A percentile compares a stretch with the other conserved stretches of the same genome.
Evolutionary conservation across 2,329 filamentous ascomycete genomes (phyloP).

Genomic region (Lachnellula occidentalis): DNA sequence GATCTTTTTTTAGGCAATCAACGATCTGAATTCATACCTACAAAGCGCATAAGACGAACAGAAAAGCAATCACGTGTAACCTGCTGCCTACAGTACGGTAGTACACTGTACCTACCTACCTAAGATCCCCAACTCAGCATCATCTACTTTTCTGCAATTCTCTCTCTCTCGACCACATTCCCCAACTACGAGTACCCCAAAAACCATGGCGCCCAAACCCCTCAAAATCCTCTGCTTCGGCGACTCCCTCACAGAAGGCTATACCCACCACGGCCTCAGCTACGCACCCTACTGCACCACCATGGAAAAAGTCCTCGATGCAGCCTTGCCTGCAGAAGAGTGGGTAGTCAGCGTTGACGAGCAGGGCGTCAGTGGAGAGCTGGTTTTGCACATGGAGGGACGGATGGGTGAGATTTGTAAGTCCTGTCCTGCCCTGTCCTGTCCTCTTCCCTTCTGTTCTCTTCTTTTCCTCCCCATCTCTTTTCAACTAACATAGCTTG

Average conservation of each 20-base stretch:
- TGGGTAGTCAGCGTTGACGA: conserved; percentile 12
- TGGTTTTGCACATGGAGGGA: conserved; percentile 14
- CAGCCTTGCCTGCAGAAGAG: conserved; percentile 36
- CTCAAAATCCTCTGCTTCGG: conserved; percentile 25
- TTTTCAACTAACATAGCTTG: no score
- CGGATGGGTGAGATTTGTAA: conserved; percentile 11
- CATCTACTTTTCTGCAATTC: no score
- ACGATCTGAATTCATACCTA: no score
- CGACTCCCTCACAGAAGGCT: conserved; percentile 50
- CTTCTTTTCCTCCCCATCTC: background rate
- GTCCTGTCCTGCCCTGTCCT: background rate
- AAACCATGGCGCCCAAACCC: background rate
- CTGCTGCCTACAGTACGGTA: no score
- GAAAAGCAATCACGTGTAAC: no score
- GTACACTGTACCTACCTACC: no score
- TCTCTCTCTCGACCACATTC: no score
- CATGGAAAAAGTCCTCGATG: conserved; percentile 42
- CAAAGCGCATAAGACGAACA: no score
- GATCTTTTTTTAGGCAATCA: no score
- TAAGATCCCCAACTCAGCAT: no score
- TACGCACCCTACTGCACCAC: conserved; percentile 48
- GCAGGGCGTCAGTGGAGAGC: conserved; percentile 21
- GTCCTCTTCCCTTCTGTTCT: background rate
- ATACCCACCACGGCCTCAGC: conserved; percentile 37
- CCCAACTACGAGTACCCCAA: no score